Conservation (phyloP, 768 basidiomycete genomes). For the Botryobasidium botryosum region DNA sequence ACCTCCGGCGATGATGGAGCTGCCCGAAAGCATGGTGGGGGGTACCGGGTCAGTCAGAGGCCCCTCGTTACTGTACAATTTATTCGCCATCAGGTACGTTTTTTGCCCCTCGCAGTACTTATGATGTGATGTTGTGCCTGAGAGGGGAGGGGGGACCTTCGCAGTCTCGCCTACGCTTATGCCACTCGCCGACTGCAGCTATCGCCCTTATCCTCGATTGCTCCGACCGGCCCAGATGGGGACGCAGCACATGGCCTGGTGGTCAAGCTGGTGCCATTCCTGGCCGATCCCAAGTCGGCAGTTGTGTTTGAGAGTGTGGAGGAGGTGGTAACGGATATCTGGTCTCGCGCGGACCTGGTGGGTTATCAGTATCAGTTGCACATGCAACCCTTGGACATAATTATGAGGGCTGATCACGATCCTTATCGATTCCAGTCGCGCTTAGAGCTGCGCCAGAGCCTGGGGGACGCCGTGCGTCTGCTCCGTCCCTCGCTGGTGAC, state of each 20-base stretch:
- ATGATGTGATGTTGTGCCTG: slow-evolving; percentile 1
- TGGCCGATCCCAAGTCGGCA: slow-evolving; percentile 41
- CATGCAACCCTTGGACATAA: too few relatives aligned
- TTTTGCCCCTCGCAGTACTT: background rate
- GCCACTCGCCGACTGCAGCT: slow-evolving; percentile 41
- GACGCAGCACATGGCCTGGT: slow-evolving; percentile 33
- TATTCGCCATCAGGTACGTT: slow-evolving; percentile 49
- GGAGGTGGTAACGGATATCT: slow-evolving; percentile 41
- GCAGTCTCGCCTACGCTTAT: slow-evolving; percentile 54
- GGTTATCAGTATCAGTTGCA: too few relatives aligned
- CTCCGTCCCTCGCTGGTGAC: too few relatives aligned
- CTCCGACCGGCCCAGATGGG: slow-evolving; percentile 27
- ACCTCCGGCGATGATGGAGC: slow-evolving; percentile 26
- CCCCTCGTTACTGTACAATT: slow-evolving; percentile 52
- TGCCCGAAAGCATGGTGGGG: too few relatives aligned
- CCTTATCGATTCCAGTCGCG: too few relatives aligned
- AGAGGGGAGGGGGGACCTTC: background rate
- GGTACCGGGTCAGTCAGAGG: too few relatives aligned
- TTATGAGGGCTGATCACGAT: too few relatives aligned
- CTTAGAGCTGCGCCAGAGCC: too few relatives aligned
- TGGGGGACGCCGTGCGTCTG: too few relatives aligned
- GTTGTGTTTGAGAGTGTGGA: slow-evolving; percentile 34
- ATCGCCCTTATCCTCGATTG: slow-evolving; percentile 36
- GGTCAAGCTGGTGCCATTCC: slow-evolving; percentile 42
- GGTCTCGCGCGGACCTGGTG: slow-evolving; percentile 46